Conservation (phyloP, 164 flowering plant genomes). For the Malania oleifera region DNA sequence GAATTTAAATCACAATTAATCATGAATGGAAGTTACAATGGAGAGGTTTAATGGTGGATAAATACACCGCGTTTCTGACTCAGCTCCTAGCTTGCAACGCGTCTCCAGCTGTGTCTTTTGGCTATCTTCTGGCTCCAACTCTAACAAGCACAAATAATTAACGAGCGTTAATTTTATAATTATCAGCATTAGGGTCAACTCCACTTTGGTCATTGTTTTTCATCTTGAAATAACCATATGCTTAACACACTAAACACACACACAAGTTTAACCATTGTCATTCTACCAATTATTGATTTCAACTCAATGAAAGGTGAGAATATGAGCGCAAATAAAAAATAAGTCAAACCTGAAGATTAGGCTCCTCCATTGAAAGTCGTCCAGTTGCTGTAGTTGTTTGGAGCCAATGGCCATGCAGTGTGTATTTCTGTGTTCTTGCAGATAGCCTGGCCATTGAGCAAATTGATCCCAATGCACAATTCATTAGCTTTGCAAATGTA, state of each 20-base stretch:
- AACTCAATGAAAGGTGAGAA: background rate
- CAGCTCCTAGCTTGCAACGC: too few species aligned
- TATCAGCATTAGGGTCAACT: constrained; percentile 24
- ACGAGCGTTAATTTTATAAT: constrained; percentile 69
- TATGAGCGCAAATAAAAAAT: background rate
- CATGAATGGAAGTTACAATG: too few species aligned
- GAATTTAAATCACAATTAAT: too few species aligned
- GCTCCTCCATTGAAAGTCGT: constrained; percentile 96
- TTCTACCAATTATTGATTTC: background rate
- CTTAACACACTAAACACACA: constrained; percentile 76
- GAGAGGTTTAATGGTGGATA: too few species aligned
- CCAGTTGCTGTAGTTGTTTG: constrained; percentile 98
- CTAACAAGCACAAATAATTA: constrained; percentile 74
- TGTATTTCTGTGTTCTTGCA: constrained; percentile 59
- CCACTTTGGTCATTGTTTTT: constrained; percentile 23
- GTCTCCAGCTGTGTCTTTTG: too few species aligned
- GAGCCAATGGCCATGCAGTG: constrained; percentile 93
- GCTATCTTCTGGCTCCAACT: too few species aligned
- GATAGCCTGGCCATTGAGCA: constrained; percentile 76
- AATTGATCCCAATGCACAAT: constrained; percentile 89
- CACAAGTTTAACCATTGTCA: background rate
- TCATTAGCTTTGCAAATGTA: constrained; percentile 79
- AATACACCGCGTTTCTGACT: too few species aligned
- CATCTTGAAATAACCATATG: constrained; percentile 65
- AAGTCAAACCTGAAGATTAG: constrained; percentile 87